A percentile compares a stretch with the other conserved stretches of the same genome.
Conservation (phyloP, 2,329 filamentous ascomycete genomes). For the Aspergillus tubingensis region DNA sequence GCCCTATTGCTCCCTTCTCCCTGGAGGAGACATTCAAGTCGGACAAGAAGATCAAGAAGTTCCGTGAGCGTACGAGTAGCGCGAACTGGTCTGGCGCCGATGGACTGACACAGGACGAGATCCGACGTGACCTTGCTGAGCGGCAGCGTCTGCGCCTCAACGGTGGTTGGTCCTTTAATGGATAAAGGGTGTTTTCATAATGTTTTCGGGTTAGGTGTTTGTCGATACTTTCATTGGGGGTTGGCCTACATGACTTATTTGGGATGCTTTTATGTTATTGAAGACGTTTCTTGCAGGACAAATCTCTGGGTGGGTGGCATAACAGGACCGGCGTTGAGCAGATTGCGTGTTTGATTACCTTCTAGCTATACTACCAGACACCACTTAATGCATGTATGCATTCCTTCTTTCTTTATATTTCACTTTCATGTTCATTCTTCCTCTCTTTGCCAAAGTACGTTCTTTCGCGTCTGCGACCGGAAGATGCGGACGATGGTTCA, state of each 20-base stretch:
- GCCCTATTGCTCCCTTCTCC: slow-evolving; percentile 80
- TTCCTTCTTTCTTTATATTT: not conserved
- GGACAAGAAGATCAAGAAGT: slow-evolving; percentile 84
- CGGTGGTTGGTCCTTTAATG: slow-evolving; percentile 75
- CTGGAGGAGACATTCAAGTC: slow-evolving; percentile 97
- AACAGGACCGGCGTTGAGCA: not conserved
- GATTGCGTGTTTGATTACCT: not conserved
- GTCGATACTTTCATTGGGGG: not conserved
- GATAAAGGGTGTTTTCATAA: not conserved
- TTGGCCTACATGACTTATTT: not conserved
- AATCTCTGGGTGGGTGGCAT: not conserved
- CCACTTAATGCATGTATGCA: not conserved
- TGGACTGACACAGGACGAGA: slow-evolving; percentile 82
- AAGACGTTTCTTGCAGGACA: not conserved
- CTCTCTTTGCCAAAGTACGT: too few species aligned
- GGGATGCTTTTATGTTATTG: not conserved
- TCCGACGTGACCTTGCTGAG: slow-evolving; percentile 74
- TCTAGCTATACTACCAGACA: not conserved
- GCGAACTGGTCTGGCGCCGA: slow-evolving; percentile 90
- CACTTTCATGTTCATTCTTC: not conserved
- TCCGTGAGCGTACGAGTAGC: slow-evolving; percentile 86
- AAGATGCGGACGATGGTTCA: not conserved
- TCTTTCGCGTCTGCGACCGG: not conserved
- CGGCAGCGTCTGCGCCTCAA: slow-evolving; percentile 78
- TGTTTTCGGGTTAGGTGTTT: not conserved